These are phyloP conservation scores for Boehmeria nivea DNA, from an alignment of 306 rosid species.

Conservation along the genomic window DNA sequence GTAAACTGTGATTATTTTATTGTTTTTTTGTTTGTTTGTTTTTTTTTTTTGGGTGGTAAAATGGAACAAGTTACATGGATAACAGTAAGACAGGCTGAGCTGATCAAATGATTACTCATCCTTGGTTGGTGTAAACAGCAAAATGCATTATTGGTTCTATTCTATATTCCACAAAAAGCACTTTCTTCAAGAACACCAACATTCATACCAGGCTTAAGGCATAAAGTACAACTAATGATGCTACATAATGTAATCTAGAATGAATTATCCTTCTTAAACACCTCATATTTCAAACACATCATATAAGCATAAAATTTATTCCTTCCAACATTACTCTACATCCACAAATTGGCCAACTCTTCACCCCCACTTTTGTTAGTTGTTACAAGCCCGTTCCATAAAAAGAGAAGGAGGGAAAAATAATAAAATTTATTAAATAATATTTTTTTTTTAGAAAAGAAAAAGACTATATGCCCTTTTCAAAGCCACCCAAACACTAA, in stretches of 20 bases:
- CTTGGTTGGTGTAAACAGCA: no score
- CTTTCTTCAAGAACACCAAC: conserved; percentile 1
- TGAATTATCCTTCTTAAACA: background rate
- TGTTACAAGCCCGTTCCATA: background rate
- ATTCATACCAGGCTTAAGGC: background rate
- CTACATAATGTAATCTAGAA: background rate
- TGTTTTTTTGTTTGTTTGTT: no score
- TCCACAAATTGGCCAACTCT: conserved; percentile 3
- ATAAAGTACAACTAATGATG: conserved; percentile 6
- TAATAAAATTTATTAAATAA: background rate
- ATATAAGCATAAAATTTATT: conserved; percentile 2
- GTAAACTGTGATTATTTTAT: no score
- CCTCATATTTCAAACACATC: background rate
- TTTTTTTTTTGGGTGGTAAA: no score
- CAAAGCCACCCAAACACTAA: background rate
- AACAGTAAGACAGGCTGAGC: no score
- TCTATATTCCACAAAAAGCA: background rate
- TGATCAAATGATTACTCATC: no score
- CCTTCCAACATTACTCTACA: background rate
- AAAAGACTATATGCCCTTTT: background rate
- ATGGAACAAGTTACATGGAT: no score
- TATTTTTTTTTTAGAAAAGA: background rate
- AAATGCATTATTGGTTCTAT: no score
- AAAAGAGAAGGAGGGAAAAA: background rate
- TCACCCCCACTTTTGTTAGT: conserved; percentile 1